phyloP scores from a whole-genome alignment of 2,329 filamentous ascomycete species.

The Cladophialophora immunda region DNA sequence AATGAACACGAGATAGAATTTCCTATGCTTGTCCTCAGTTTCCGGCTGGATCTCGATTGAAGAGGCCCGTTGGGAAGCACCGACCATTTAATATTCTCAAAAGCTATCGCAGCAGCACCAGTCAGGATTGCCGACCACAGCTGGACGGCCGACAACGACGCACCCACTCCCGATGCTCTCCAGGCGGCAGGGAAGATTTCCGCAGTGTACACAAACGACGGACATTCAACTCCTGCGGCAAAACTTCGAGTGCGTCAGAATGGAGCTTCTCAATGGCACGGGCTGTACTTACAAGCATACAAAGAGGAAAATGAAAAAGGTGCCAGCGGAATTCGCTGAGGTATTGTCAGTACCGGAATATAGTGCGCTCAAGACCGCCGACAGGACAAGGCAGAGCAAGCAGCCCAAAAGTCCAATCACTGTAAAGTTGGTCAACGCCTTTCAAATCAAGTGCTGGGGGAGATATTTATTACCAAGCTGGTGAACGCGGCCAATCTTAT shows the following conservation, averaged over 20 bases:
- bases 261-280: neutral
- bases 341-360: neutral
- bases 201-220: constrained; percentile 9
- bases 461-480: constrained; percentile 3
- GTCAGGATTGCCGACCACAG: neutral
- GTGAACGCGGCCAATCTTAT: constrained; percentile 4
- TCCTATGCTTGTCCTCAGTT: neutral
- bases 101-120: constrained; percentile 8
- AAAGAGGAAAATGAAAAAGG: constrained; percentile 5
- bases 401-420: constrained; percentile 7
- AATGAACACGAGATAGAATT: constrained; percentile 11
- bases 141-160: constrained; percentile 9
- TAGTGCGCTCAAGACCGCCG: neutral
- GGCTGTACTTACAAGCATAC: constrained; percentile 13
- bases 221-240: constrained; percentile 11
- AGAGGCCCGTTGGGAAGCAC: no score
- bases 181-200: constrained; percentile 15
- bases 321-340: constrained; percentile 4
- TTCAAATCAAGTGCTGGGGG: neutral
- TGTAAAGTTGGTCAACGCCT: neutral
- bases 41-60: neutral
- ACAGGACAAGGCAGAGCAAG: constrained; percentile 9
- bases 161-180: constrained; percentile 5
- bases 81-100: constrained; percentile 7
- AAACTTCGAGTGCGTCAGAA: constrained; percentile 3